Evolutionary conservation across 2,329 filamentous ascomycete species (phyloP).

Genomic region (Exophiala calicioides): DNA sequence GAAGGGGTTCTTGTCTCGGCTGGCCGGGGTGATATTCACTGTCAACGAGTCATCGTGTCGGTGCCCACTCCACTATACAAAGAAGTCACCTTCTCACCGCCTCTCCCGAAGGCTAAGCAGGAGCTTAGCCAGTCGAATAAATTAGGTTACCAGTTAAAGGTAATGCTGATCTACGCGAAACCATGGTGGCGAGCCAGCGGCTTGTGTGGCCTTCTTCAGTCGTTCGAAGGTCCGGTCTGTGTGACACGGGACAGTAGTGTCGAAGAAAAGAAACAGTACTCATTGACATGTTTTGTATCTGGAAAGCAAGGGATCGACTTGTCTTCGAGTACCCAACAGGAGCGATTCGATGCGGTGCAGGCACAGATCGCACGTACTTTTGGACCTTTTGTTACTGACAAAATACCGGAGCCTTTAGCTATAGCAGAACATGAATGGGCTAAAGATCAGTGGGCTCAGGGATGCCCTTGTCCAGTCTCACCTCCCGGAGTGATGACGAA

Average conservation of each 20-base stretch:
- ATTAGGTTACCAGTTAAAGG: conserved; percentile 55
- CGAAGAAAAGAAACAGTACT: conserved; percentile 30
- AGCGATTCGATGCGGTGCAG: conserved; percentile 8
- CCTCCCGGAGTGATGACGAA: conserved; percentile 41
- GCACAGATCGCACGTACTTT: conserved; percentile 6
- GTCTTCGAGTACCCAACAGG: conserved; percentile 5
- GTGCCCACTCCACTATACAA: conserved; percentile 51
- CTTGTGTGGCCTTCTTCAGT: conserved; percentile 46
- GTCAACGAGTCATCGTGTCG: conserved; percentile 51
- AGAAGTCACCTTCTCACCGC: conserved; percentile 51
- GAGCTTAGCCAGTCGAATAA: conserved; percentile 38
- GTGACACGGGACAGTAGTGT: conserved; percentile 51
- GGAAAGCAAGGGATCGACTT: conserved; percentile 19
- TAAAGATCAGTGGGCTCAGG: conserved; percentile 41
- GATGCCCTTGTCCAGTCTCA: conserved; percentile 43
- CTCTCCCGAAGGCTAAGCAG: conserved; percentile 47
- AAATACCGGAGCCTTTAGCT: conserved; percentile 2
- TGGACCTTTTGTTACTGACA: too few species aligned
- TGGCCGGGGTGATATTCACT: conserved; percentile 33
- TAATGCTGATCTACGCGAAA: conserved; percentile 46
- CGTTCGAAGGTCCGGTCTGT: conserved; percentile 48
- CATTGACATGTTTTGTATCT: conserved; percentile 38
- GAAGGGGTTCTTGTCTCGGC: conserved; percentile 25
- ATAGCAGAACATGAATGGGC: conserved; percentile 35
- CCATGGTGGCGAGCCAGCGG: conserved; percentile 47